Evolutionary conservation across 192 early-diverging fungal genomes (phyloP).

Genomic region (Coemansia sp.): DNA sequence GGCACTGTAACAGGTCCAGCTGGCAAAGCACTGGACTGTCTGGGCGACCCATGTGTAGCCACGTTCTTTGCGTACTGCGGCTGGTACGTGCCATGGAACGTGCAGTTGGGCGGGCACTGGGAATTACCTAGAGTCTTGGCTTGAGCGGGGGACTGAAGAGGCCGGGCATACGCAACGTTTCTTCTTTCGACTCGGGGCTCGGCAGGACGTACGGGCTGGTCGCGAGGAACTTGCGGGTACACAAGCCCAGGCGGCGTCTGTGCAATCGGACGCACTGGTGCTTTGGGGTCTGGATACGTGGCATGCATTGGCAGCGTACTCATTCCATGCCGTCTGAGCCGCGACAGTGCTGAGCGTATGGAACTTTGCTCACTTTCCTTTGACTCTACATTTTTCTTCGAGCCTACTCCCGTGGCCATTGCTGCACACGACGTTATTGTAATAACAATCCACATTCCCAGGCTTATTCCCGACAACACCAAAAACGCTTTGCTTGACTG

Average conservation of each 20-base stretch:
- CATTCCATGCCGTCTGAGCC: slow-evolving; percentile 1
- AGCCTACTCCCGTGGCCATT: slow-evolving; percentile 26
- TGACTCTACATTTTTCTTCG: slow-evolving; percentile 16
- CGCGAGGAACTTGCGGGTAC: neutral
- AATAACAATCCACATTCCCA: slow-evolving; percentile 45
- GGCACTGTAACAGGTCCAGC: neutral
- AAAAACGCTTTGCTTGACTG: slow-evolving; percentile 51
- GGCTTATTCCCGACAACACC: slow-evolving; percentile 31
- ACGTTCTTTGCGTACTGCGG: neutral
- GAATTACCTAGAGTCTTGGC: neutral
- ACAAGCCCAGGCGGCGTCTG: neutral
- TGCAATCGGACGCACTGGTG: neutral
- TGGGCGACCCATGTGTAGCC: neutral
- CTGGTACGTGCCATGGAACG: neutral
- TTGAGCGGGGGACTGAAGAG: neutral
- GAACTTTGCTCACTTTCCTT: slow-evolving; percentile 17
- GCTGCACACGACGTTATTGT: slow-evolving; percentile 30
- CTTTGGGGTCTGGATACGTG: slow-evolving; percentile 4
- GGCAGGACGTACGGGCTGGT: neutral
- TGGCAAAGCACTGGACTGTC: neutral
- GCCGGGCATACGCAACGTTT: neutral
- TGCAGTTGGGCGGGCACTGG: slow-evolving; percentile 9
- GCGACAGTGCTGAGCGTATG: slow-evolving; percentile 11
- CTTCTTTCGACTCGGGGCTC: neutral
- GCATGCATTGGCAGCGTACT: slow-evolving; percentile 10